Evolutionary conservation across 1,139 yeast genomes (phyloP).

Genomic region (Suhomyces coccinellae): DNA sequence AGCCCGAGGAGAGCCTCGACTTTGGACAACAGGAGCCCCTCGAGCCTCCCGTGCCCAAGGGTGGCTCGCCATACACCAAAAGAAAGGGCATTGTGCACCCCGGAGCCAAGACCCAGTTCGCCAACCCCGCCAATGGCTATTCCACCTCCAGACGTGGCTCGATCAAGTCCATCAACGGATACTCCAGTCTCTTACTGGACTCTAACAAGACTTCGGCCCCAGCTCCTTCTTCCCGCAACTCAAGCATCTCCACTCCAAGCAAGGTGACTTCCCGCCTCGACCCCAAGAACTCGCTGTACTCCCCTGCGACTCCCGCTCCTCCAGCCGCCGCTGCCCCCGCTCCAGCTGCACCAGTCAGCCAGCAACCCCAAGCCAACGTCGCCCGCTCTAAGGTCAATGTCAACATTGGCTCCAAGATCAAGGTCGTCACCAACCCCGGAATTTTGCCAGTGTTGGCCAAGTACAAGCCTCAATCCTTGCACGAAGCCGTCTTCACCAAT

Average conservation of each 20-base stretch:
- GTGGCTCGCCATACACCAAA: constrained; percentile 12
- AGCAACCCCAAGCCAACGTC: neutral
- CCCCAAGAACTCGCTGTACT: neutral
- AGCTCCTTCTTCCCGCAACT: constrained; percentile 1
- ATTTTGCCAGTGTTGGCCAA: constrained; percentile 22
- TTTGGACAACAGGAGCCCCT: constrained; percentile 11
- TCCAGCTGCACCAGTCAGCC: neutral
- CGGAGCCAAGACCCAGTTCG: constrained; percentile 3
- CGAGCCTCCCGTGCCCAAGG: constrained; percentile 7
- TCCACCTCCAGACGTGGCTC: neutral
- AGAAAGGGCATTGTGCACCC: constrained; percentile 10
- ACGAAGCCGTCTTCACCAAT: constrained; percentile 22
- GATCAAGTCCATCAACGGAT: constrained; percentile 1
- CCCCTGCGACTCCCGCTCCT: neutral
- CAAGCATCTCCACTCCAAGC: neutral
- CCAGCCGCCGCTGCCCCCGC: neutral
- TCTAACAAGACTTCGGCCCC: neutral
- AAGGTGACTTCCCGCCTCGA: neutral
- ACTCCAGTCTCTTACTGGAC: neutral
- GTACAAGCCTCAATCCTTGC: constrained; percentile 30
- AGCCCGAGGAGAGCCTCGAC: constrained; percentile 8
- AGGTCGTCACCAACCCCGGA: constrained; percentile 21
- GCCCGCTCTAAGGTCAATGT: neutral
- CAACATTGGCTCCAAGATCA: constrained; percentile 1
- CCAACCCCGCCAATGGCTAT: constrained; percentile 8